Evolutionary conservation across 257 asterid genomes (phyloP), one percentile per base, ranked within the genome.

Genomic region (Linaria vulgaris): DNA sequence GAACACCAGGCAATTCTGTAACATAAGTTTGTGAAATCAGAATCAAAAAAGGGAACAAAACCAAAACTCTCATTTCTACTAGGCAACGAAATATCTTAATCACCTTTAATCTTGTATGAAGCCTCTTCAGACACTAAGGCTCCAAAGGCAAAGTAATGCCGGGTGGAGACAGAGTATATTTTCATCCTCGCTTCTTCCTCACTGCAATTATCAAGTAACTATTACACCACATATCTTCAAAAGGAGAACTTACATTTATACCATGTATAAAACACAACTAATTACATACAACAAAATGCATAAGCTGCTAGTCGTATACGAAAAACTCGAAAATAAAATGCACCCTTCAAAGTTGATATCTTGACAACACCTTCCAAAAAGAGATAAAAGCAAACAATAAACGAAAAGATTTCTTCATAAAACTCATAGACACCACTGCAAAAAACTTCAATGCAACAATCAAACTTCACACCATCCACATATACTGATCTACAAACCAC

Each of bases 151-250:
- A 5, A 94, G 82, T 94, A 94, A 69, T 83, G 90, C 68, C 83
- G 69, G 0, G 96, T 94, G 4, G 99, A 94, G 37, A 94, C 96
- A 0, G 95, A 84, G 69, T 94, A 94, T 12, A 90, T 85, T 55
- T 94, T 94, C 99, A 78, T 87, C 65, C 97, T 78, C 1, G 99
- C 97, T 72, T 94, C 99, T 39, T 90, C 90, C 76, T 87, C 96
- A 34, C 99, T 94, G 76, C 59, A 70, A 13, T 16, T 21, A 8
- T 17, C 23, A 65, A 63, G 39, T 13, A 19, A 34, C 60, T 7
- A 56, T 12, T 6, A 27, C 17, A 8, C 30, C 24, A 34, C 4
- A 11, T n/a, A 34, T 20, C 14, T 20, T 25, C 37, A n/a, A 16
- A 34, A 17, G 22, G 4, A 49, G 12, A 34, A 34, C 5, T 34